phyloP scores from a whole-genome alignment of 140 eudicot genomes.

The Anethum foeniculum region DNA sequence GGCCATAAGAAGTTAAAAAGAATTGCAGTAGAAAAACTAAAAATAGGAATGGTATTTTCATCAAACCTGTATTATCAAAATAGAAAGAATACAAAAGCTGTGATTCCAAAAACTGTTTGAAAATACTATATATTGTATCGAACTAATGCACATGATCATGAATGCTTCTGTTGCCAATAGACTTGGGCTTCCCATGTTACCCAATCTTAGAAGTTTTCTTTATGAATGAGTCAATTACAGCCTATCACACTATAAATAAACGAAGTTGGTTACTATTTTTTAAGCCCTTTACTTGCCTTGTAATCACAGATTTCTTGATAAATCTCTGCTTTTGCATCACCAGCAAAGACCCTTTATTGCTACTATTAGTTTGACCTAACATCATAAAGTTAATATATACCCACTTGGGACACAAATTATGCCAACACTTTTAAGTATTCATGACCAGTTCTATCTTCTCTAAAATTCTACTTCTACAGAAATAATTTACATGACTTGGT shows the following conservation, averaged over 20 bases:
- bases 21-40: slow-evolving; percentile 20
- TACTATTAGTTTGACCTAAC: not conserved
- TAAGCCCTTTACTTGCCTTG: slow-evolving; percentile 27
- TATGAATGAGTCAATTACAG: slow-evolving; percentile 16
- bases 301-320: slow-evolving; percentile 36
- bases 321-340: slow-evolving; percentile 16
- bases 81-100: slow-evolving; percentile 6
- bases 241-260: slow-evolving; percentile 14
- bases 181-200: slow-evolving; percentile 15
- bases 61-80: slow-evolving; percentile 10
- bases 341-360: slow-evolving; percentile 3
- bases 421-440: not conserved
- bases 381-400: not conserved
- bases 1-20: slow-evolving; percentile 17
- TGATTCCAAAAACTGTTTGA: slow-evolving; percentile 11
- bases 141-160: slow-evolving; percentile 4
- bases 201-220: slow-evolving; percentile 12
- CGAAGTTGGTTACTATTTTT: slow-evolving; percentile 7
- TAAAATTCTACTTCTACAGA: not conserved
- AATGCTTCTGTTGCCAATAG: slow-evolving; percentile 9
- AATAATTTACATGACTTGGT: not conserved
- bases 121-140: not conserved
- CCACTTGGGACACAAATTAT: not conserved
- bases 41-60: slow-evolving; percentile 21
- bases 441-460: not conserved